These are phyloP conservation scores for Trametes coccinea DNA, from an alignment of 768 basidiomycete genomes.

Conservation along the genomic window DNA sequence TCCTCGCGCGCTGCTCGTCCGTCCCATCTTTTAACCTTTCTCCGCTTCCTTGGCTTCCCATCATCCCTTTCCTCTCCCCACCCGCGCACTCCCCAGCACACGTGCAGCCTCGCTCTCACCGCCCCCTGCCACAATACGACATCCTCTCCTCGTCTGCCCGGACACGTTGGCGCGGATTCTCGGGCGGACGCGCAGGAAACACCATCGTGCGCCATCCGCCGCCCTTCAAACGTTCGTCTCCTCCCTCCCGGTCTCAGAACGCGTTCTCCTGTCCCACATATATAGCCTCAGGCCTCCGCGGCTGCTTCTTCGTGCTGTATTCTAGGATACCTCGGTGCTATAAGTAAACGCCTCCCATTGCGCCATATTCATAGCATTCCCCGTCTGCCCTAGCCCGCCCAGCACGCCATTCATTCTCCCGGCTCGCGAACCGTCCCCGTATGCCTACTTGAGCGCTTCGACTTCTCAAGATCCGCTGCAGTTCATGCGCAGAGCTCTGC, in stretches of 20 bases:
- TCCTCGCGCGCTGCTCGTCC: not conserved
- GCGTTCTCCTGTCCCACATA: not conserved
- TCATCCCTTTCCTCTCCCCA: slow-evolving; percentile 10
- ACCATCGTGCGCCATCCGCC: slow-evolving; percentile 11
- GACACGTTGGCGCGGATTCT: slow-evolving; percentile 2
- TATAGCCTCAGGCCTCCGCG: not conserved
- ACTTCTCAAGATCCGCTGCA: too few species aligned
- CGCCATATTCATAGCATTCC: too few species aligned
- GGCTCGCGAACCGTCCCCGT: too few species aligned
- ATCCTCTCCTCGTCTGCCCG: not conserved
- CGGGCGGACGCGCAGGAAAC: not conserved
- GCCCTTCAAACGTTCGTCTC: slow-evolving; percentile 7
- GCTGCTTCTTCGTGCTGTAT: not conserved
- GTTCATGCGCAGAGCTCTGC: too few species aligned
- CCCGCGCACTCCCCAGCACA: not conserved
- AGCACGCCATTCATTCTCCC: too few species aligned
- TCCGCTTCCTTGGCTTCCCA: slow-evolving; percentile 5
- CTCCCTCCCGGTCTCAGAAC: not conserved
- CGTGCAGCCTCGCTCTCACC: slow-evolving; percentile 7
- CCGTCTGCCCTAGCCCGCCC: too few species aligned
- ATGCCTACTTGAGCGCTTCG: too few species aligned
- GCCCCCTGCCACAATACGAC: not conserved
- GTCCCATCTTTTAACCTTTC: slow-evolving; percentile 9
- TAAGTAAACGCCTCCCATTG: too few species aligned
- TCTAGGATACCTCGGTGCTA: not conserved